Evolutionary conservation across 768 basidiomycete genomes (phyloP).

Genomic region (Cystobasidium onofrii): DNA sequence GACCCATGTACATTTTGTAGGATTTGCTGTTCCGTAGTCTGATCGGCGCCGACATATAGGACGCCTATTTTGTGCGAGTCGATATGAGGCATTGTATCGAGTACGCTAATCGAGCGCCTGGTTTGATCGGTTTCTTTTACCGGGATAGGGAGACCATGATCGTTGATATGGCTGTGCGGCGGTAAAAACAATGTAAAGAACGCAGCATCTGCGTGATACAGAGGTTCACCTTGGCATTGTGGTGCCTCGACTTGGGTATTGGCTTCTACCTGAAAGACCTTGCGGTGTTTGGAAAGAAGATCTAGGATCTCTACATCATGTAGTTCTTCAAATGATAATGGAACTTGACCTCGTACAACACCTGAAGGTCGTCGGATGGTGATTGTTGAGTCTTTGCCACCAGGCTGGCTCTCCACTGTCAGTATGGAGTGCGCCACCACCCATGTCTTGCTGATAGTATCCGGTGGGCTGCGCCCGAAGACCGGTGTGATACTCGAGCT

Average conservation of each 20-base stretch:
- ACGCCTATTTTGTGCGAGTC: constrained; percentile 96
- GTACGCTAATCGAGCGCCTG: constrained; percentile 55
- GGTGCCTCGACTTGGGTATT: constrained; percentile 32
- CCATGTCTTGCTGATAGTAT: constrained; percentile 52
- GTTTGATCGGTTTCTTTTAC: constrained; percentile 54
- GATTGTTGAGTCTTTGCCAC: constrained; percentile 81
- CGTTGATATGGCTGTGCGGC: constrained; percentile 54
- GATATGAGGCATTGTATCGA: constrained; percentile 84
- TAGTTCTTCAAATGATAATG: constrained; percentile 63
- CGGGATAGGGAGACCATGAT: constrained; percentile 50
- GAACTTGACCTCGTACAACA: constrained; percentile 57
- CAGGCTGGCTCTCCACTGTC: constrained; percentile 64
- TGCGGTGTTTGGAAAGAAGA: constrained; percentile 1
- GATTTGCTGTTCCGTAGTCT: constrained; percentile 73
- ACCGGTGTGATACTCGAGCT: constrained; percentile 31
- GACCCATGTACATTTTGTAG: constrained; percentile 85
- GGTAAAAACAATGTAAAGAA: constrained; percentile 72
- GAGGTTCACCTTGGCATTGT: neutral
- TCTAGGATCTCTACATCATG: constrained; percentile 27
- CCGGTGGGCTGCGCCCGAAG: constrained; percentile 22
- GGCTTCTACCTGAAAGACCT: neutral
- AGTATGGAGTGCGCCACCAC: constrained; percentile 72
- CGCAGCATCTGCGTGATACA: constrained; percentile 19
- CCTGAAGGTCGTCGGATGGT: constrained; percentile 79
- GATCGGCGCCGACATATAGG: constrained; percentile 88